Evolutionary conservation across 108 stramenopile species (phyloP).

Genomic region (Bacterosira constricta): DNA sequence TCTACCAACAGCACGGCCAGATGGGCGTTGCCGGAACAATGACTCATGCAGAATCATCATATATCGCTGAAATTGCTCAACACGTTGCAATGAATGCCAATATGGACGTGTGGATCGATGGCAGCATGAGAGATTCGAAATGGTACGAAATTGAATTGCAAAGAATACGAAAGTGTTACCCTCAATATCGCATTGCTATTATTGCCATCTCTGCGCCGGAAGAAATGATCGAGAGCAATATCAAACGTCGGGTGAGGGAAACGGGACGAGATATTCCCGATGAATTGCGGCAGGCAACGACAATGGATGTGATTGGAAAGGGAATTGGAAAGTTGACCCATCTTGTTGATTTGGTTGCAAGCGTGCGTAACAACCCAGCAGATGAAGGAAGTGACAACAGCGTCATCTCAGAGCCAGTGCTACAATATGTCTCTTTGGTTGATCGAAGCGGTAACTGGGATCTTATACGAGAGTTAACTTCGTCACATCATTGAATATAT

Average conservation of each 20-base stretch:
- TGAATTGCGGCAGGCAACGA: not conserved
- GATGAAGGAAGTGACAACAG: not conserved
- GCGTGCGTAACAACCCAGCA: conserved; percentile 13
- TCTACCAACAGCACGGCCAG: conserved; percentile 19
- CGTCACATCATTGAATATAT: too few species aligned
- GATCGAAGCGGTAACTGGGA: conserved; percentile 28
- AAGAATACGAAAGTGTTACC: conserved; percentile 67
- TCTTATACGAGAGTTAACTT: conserved; percentile 17
- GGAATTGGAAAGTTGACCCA: conserved; percentile 17
- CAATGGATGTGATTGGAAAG: conserved; percentile 5
- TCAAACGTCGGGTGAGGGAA: conserved; percentile 1
- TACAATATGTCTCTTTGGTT: conserved; percentile 17
- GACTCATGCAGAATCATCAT: conserved; percentile 70
- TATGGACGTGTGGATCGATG: conserved; percentile 89
- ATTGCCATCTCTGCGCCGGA: conserved; percentile 80
- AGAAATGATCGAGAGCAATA: conserved; percentile 28
- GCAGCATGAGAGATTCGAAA: conserved; percentile 70
- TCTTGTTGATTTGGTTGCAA: conserved; percentile 23
- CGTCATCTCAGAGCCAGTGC: conserved; percentile 6
- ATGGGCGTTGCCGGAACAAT: conserved; percentile 65
- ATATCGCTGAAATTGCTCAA: conserved; percentile 59
- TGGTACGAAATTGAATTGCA: conserved; percentile 83
- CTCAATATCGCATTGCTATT: conserved; percentile 78
- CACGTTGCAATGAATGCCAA: conserved; percentile 60
- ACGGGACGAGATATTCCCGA: conserved; percentile 21